Evolutionary conservation across 257 asterid genomes (phyloP).

Genomic region (Fraxinus americana): DNA sequence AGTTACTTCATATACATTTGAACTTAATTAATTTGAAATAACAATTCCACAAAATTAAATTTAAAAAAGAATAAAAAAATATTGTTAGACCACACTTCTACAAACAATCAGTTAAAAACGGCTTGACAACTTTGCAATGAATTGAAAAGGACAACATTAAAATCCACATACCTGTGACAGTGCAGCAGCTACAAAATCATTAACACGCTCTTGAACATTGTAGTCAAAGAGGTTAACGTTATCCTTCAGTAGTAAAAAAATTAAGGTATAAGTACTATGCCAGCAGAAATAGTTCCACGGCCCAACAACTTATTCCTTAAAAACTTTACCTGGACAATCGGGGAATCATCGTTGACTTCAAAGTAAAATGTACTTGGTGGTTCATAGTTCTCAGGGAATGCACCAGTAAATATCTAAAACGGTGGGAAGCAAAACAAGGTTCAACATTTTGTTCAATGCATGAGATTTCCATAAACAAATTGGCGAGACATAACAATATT

Average conservation of each 20-base stretch:
- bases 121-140: constrained; percentile 2
- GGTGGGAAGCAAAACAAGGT: background rate
- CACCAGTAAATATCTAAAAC: constrained; percentile 88
- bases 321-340: constrained; percentile 74
- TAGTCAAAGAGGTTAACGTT: constrained; percentile 68
- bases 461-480: background rate
- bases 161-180: constrained; percentile 54
- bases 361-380: constrained; percentile 85
- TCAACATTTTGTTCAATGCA: constrained; percentile 14
- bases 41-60: background rate
- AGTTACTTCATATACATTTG: constrained; percentile 2
- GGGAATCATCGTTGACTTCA: constrained; percentile 78
- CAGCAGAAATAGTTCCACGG: constrained; percentile 16
- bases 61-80: background rate
- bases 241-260: constrained; percentile 55
- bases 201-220: constrained; percentile 92
- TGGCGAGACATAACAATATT: background rate
- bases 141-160: constrained; percentile 5
- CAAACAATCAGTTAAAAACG: background rate
- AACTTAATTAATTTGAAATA: constrained; percentile 8
- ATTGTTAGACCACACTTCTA: background rate
- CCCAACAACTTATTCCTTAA: constrained; percentile 2
- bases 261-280: constrained; percentile 26
- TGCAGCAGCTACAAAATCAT: constrained; percentile 93
- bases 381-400: constrained; percentile 88